These are phyloP conservation scores for Senna siamea DNA, from an alignment of 306 rosid genomes.

Conservation along the genomic window DNA sequence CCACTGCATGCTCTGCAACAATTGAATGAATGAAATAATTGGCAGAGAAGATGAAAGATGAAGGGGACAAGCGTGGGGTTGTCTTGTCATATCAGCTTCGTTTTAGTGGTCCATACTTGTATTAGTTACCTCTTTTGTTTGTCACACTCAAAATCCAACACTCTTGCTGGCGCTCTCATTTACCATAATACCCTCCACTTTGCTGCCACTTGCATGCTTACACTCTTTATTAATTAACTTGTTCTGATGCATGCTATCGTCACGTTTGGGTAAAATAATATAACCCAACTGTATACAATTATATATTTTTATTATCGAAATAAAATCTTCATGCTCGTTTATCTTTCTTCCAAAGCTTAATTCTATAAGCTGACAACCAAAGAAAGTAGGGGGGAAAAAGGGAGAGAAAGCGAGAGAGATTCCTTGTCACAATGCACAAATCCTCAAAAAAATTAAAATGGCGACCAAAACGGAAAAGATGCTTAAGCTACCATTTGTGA, in stretches of 20 bases:
- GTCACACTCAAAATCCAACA: neutral
- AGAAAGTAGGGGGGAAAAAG: neutral
- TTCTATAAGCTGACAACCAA: neutral
- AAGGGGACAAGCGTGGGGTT: slow-evolving; percentile 53
- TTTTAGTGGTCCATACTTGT: slow-evolving; percentile 29
- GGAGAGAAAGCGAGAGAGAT: neutral
- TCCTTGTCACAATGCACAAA: neutral
- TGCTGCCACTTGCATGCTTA: neutral
- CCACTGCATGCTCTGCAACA: neutral
- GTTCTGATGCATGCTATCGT: neutral
- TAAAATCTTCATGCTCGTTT: neutral
- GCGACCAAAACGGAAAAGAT: neutral
- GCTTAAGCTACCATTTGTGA: neutral
- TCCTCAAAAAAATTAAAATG: neutral
- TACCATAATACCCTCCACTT: slow-evolving; percentile 30
- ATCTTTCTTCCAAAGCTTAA: neutral
- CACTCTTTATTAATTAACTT: neutral
- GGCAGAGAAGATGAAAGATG: slow-evolving; percentile 14
- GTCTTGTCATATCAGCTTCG: slow-evolving; percentile 56
- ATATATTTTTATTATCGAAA: no score
- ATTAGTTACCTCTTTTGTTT: neutral
- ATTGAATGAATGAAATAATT: slow-evolving; percentile 30
- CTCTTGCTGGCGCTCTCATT: neutral
- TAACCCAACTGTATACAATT: neutral
- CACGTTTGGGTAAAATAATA: slow-evolving; percentile 4